Conservation (phyloP, 1,139 yeast genomes). For the Hyphopichia fennica region DNA sequence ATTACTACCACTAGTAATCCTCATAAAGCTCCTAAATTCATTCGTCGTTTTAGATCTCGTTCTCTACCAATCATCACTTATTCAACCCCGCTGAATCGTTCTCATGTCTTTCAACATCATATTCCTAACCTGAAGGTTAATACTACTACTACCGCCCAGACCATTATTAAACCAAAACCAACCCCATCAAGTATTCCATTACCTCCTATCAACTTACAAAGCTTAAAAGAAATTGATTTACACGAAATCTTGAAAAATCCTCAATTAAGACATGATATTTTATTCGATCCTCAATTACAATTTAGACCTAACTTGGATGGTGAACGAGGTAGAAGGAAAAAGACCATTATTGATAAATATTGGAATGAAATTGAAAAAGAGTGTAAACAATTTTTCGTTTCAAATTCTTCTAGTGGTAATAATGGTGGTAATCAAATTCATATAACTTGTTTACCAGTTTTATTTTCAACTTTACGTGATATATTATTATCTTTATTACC, state of each 20-base stretch:
- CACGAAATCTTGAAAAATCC: slow-evolving; percentile 91
- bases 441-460: slow-evolving; percentile 58
- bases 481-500: slow-evolving; percentile 77
- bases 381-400: slow-evolving; percentile 42
- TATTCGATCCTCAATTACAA: slow-evolving; percentile 90
- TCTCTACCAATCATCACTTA: slow-evolving; percentile 47
- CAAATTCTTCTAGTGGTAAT: no score
- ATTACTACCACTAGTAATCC: slow-evolving; percentile 11
- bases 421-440: slow-evolving; percentile 17
- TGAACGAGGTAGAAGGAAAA: slow-evolving; percentile 81
- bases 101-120: slow-evolving; percentile 12
- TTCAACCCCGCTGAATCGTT: slow-evolving; percentile 5
- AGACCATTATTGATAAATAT: slow-evolving; percentile 71
- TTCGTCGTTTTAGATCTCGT: slow-evolving; percentile 42
- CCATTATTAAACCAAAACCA: slow-evolving; percentile 5
- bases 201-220: slow-evolving; percentile 86
- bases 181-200: slow-evolving; percentile 30
- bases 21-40: slow-evolving; percentile 39
- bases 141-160: background rate
- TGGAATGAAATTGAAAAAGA: slow-evolving; percentile 79
- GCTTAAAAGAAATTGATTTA: slow-evolving; percentile 81
- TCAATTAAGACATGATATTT: slow-evolving; percentile 87
- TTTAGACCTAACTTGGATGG: slow-evolving; percentile 92
- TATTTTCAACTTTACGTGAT: slow-evolving; percentile 76
- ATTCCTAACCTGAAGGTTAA: slow-evolving; percentile 11